Evolutionary conservation across 1,139 yeast species (phyloP).

Genomic region (Candida tetrigidarum): DNA sequence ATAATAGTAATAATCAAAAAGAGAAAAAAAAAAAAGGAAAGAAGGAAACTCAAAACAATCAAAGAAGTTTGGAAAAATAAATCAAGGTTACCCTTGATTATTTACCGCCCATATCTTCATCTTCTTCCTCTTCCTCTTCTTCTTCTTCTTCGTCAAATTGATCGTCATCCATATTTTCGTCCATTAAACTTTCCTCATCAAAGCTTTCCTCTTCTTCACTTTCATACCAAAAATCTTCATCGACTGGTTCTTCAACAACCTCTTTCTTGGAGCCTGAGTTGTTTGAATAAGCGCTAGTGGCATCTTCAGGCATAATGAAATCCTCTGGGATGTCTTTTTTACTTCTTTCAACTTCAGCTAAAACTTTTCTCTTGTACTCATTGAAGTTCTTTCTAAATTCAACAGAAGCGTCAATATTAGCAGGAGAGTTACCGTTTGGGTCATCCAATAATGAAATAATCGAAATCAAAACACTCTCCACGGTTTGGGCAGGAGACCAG

Average conservation of each 20-base stretch:
- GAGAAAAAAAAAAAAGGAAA: too few relatives aligned
- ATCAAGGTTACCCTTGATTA: too few relatives aligned
- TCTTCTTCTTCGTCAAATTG: conserved; percentile 64
- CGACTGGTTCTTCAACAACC: conserved; percentile 66
- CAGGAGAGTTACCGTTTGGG: conserved; percentile 93
- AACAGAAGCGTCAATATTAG: conserved; percentile 95
- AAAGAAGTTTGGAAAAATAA: too few relatives aligned
- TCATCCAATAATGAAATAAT: conserved; percentile 90
- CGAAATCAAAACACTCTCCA: conserved; percentile 86
- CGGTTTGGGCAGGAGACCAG: conserved; percentile 98
- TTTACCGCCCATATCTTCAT: conserved; percentile 40
- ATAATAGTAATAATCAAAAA: neutral
- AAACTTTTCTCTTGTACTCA: conserved; percentile 77
- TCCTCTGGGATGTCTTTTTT: conserved; percentile 86
- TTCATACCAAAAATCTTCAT: conserved; percentile 88
- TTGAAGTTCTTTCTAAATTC: conserved; percentile 87
- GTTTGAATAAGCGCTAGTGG: conserved; percentile 62
- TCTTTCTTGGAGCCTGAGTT: conserved; percentile 39
- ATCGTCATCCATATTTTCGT: conserved; percentile 56
- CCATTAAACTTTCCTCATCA: conserved; percentile 60
- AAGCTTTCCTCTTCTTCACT: conserved; percentile 58
- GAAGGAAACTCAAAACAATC: too few relatives aligned
- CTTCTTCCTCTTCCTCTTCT: conserved; percentile 47
- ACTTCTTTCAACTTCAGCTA: conserved; percentile 82
- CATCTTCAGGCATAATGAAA: conserved; percentile 74